Evolutionary conservation across 768 basidiomycete genomes (phyloP).

Genomic region (Hortiboletus flavorubellus): DNA sequence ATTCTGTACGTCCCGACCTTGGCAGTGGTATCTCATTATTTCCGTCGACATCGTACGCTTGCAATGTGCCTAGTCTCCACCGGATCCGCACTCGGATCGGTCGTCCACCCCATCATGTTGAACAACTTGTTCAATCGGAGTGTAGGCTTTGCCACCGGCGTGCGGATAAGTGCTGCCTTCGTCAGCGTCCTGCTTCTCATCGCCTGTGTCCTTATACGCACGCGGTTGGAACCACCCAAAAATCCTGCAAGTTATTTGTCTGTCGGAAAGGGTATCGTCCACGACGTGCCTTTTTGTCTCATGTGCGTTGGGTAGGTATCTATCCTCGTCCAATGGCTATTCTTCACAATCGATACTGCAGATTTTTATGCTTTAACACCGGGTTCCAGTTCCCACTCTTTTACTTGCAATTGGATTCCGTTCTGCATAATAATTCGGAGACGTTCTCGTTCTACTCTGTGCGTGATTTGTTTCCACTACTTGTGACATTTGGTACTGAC

Average conservation of each 20-base stretch:
- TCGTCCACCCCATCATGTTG: constrained; percentile 31
- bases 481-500: neutral
- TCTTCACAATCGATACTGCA: neutral
- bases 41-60: constrained; percentile 37
- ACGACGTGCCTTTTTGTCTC: constrained; percentile 18
- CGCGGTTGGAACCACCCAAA: constrained; percentile 37
- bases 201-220: constrained; percentile 33
- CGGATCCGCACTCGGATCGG: constrained; percentile 34
- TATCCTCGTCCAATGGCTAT: neutral
- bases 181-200: constrained; percentile 35
- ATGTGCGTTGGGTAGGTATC: constrained; percentile 21
- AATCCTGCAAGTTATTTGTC: constrained; percentile 11
- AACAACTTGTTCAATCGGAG: constrained; percentile 22
- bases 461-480: neutral
- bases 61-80: constrained; percentile 42
- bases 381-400: constrained; percentile 52
- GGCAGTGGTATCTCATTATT: constrained; percentile 45
- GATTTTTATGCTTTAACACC: constrained; percentile 27
- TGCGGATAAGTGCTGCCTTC: constrained; percentile 47
- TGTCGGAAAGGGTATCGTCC: constrained; percentile 12
- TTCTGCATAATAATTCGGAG: constrained; percentile 42
- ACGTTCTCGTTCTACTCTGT: constrained; percentile 59
- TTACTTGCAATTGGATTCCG: constrained; percentile 53
- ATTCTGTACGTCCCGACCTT: constrained; percentile 44
- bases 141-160: constrained; percentile 43